Conservation (phyloP, 73 alveolate genomes). For the Tetrahymena elliotti region DNA sequence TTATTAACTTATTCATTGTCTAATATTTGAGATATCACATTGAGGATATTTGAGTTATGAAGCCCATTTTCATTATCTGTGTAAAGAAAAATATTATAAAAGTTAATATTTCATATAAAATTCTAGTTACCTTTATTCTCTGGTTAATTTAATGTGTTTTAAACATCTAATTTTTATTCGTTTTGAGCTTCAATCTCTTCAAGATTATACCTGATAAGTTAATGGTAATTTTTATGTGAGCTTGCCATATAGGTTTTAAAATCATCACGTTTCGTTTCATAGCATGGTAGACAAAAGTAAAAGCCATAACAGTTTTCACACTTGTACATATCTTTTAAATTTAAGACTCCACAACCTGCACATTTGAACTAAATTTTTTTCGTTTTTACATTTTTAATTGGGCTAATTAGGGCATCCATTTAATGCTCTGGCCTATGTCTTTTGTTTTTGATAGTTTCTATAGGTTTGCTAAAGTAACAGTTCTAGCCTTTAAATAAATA, state of each 20-base stretch:
- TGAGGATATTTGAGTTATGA: not conserved
- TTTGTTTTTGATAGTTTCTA: not conserved
- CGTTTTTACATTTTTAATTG: not conserved
- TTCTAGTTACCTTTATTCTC: not conserved
- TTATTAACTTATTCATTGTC: not conserved
- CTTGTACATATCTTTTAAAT: slow-evolving; percentile 14
- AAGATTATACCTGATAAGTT: slow-evolving; percentile 9
- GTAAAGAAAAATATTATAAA: not conserved
- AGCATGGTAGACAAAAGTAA: slow-evolving; percentile 23
- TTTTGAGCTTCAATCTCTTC: not conserved
- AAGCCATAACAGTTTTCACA: slow-evolving; percentile 44
- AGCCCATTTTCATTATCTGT: not conserved
- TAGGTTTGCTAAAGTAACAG: slow-evolving; percentile 52
- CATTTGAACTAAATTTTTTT: slow-evolving; percentile 23
- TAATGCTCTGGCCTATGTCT: slow-evolving; percentile 39
- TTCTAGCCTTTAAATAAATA: slow-evolving; percentile 44
- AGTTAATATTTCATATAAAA: not conserved
- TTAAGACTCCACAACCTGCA: slow-evolving; percentile 38
- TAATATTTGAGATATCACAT: not conserved
- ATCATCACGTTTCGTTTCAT: slow-evolving; percentile 25
- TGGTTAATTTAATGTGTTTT: not conserved
- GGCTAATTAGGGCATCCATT: slow-evolving; percentile 22
- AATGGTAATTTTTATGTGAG: slow-evolving; percentile 34
- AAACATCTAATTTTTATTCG: not conserved
- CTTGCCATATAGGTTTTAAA: slow-evolving; percentile 39